These are phyloP conservation scores for Tetrapisispora iriomotensis DNA, from an alignment of 805 yeast species.

Conservation along the genomic window DNA sequence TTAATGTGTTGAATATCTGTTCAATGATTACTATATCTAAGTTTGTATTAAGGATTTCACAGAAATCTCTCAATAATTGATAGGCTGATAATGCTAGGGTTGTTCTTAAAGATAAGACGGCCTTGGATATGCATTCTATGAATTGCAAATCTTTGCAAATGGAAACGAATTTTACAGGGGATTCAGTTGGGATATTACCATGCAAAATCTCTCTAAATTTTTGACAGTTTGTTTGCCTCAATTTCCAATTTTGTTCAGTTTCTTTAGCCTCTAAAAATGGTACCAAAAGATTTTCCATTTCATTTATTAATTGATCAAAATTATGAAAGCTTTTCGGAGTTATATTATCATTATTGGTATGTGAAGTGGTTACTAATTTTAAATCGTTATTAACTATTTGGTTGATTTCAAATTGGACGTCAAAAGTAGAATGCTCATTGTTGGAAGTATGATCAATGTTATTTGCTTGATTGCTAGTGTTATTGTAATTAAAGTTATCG, in stretches of 20 bases:
- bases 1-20: conserved; percentile 26
- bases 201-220: conserved; percentile 48
- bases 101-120: conserved; percentile 68
- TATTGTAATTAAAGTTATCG: background rate
- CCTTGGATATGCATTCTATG: conserved; percentile 54
- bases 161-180: conserved; percentile 30
- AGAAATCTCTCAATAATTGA: conserved; percentile 60
- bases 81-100: conserved; percentile 71
- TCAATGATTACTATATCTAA: conserved; percentile 28
- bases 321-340: conserved; percentile 5
- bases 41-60: conserved; percentile 17
- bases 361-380: background rate
- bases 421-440: conserved; percentile 7
- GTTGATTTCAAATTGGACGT: conserved; percentile 15
- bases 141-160: conserved; percentile 32
- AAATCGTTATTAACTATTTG: conserved; percentile 6
- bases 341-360: background rate
- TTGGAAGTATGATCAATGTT: background rate
- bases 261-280: conserved; percentile 61
- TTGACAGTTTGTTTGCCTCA: conserved; percentile 53
- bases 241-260: conserved; percentile 79
- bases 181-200: conserved; percentile 40
- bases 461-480: background rate
- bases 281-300: conserved; percentile 19
- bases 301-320: conserved; percentile 16